Percentiles rank a stretch among this genome's conserved stretches.
Conservation (phyloP, 2,329 filamentous ascomycete species). For the Paraphaeosphaeria sporulosa region DNA sequence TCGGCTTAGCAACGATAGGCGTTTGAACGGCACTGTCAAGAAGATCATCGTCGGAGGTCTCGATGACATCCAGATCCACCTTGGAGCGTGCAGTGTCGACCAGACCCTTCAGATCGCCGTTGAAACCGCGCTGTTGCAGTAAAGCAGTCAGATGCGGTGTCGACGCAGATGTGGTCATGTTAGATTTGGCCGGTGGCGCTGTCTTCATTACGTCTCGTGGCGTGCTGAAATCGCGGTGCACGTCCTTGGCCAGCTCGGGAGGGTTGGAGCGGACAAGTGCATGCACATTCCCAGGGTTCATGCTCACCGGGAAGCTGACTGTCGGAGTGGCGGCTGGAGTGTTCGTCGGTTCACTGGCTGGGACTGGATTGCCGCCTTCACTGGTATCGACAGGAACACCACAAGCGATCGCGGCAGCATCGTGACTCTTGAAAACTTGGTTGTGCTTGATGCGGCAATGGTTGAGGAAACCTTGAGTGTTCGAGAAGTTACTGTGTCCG, state of each 20-base stretch:
- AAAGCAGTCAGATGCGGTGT: slow-evolving; percentile 53
- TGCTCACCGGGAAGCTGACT: slow-evolving; percentile 36
- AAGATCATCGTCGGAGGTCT: slow-evolving; percentile 47
- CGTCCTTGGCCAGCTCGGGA: slow-evolving; percentile 36
- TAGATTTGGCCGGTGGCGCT: slow-evolving; percentile 21
- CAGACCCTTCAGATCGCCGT: slow-evolving; percentile 49
- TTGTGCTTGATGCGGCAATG: slow-evolving; percentile 97
- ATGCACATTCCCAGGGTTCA: slow-evolving; percentile 45
- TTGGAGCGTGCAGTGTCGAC: slow-evolving; percentile 46
- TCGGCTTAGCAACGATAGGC: slow-evolving; percentile 34
- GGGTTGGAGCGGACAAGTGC: slow-evolving; percentile 41
- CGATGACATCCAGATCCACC: slow-evolving; percentile 46
- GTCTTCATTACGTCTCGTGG: slow-evolving; percentile 27
- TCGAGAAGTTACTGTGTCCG: slow-evolving; percentile 88
- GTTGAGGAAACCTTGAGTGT: slow-evolving; percentile 98
- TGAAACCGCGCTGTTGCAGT: slow-evolving; percentile 51
- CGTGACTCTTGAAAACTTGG: slow-evolving; percentile 93
- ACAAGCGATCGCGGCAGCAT: slow-evolving; percentile 87
- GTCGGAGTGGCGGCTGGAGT: slow-evolving; percentile 38
- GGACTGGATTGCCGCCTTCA: slow-evolving; percentile 53
- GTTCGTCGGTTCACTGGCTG: slow-evolving; percentile 41
- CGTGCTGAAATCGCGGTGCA: slow-evolving; percentile 40
- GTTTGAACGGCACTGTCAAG: slow-evolving; percentile 40
- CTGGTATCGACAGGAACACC: slow-evolving; percentile 81
- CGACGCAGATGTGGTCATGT: slow-evolving; percentile 49